These are phyloP conservation scores for Perkinsus olseni DNA, from an alignment of 169 alveolate species.

Conservation along the genomic window DNA sequence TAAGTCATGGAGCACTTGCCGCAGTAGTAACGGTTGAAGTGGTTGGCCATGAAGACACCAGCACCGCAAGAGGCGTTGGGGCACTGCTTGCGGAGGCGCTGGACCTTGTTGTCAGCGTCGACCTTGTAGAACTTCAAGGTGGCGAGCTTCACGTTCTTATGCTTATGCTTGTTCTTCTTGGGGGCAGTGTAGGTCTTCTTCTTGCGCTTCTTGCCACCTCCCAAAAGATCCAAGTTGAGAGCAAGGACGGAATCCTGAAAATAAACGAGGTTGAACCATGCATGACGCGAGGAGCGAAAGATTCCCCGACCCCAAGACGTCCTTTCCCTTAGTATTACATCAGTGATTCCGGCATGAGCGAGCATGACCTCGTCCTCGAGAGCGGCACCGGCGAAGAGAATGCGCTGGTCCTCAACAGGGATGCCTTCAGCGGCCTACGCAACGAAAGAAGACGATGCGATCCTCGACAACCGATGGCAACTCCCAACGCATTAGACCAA, in stretches of 20 bases:
- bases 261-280: not conserved
- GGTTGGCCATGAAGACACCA: constrained; percentile 98
- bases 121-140: constrained; percentile 91
- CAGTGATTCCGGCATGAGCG: constrained; percentile 1
- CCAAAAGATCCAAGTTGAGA: constrained; percentile 41
- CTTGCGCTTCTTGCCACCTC: constrained; percentile 88
- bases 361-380: not conserved
- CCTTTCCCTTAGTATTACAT: not conserved
- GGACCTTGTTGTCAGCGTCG: constrained; percentile 86
- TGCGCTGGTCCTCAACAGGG: constrained; percentile 3
- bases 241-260: constrained; percentile 34
- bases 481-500: not conserved
- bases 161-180: constrained; percentile 88
- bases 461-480: constrained; percentile 4
- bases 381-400: constrained; percentile 3
- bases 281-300: not conserved
- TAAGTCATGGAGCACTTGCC: constrained; percentile 93
- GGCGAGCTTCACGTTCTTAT: constrained; percentile 92
- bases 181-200: constrained; percentile 86
- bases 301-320: not conserved
- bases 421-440: constrained; percentile 6
- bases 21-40: constrained; percentile 94
- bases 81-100: constrained; percentile 87
- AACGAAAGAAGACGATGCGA: not conserved
- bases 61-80: constrained; percentile 85